A percentile compares a stretch with the other conserved stretches of the same genome.
phyloP scores from a whole-genome alignment of 2,329 filamentous ascomycete species.

The Alternaria rosae region DNA sequence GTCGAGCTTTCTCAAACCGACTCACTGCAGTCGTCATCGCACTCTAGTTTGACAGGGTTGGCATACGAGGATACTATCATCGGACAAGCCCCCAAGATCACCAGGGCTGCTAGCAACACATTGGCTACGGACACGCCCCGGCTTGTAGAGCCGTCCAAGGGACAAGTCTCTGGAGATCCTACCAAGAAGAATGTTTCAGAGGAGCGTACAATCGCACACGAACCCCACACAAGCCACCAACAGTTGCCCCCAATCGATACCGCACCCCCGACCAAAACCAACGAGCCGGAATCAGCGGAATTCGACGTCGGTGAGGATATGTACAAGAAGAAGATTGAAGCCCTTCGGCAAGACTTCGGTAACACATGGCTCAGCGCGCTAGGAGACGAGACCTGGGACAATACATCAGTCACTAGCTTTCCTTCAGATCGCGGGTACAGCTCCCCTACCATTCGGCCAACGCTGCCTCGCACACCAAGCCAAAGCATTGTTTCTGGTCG shows the following conservation, averaged over 20 bases:
- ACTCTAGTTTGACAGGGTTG: constrained; percentile 38
- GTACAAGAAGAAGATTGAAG: constrained; percentile 88
- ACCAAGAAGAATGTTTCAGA: constrained; percentile 34
- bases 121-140: constrained; percentile 28
- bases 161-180: constrained; percentile 38
- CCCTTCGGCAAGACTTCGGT: constrained; percentile 82
- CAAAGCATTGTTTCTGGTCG: constrained; percentile 51
- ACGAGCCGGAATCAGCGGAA: constrained; percentile 48
- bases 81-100: constrained; percentile 26
- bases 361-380: constrained; percentile 87
- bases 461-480: constrained; percentile 44
- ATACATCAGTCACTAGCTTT: constrained; percentile 40
- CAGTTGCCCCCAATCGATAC: constrained; percentile 46
- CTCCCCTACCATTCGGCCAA: constrained; percentile 43
- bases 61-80: constrained; percentile 33
- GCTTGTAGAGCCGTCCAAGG: constrained; percentile 37
- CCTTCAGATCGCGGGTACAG: constrained; percentile 41
- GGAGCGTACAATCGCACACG: constrained; percentile 29
- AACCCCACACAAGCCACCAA: constrained; percentile 33
- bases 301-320: constrained; percentile 76
- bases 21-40: constrained; percentile 41
- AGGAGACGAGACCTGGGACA: constrained; percentile 73
- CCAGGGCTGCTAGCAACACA: constrained; percentile 21
- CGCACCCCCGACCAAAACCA: constrained; percentile 27
- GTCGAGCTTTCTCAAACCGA: constrained; percentile 63